Conservation (phyloP, 2,329 filamentous ascomycete genomes). For the Ophiostoma sp. region DNA sequence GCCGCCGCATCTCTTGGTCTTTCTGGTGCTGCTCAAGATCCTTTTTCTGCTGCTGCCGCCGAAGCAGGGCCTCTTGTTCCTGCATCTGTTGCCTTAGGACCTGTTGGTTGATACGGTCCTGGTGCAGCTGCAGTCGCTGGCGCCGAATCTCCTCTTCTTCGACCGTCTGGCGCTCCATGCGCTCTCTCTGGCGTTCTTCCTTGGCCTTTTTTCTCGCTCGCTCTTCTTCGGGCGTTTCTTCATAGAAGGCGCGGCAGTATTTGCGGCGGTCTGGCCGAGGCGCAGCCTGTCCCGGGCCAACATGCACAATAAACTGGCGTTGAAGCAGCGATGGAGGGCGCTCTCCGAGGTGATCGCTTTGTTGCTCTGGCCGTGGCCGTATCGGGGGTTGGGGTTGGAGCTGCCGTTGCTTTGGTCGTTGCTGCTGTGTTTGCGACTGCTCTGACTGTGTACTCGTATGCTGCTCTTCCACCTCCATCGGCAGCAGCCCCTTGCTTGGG, state of each 20-base stretch:
- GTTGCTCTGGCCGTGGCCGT: neutral
- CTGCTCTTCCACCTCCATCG: neutral
- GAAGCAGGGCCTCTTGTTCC: neutral
- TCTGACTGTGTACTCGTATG: neutral
- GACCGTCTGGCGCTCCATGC: neutral
- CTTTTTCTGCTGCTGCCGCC: neutral
- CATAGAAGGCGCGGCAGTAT: neutral
- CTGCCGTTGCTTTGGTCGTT: neutral
- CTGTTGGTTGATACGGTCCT: constrained; percentile 6
- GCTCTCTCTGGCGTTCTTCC: neutral
- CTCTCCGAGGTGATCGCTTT: too few relatives aligned
- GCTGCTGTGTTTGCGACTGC: neutral
- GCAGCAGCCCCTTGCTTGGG: neutral
- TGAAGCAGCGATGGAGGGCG: too few relatives aligned
- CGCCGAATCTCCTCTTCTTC: neutral
- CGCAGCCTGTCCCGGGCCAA: neutral
- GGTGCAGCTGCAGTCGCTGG: constrained; percentile 5
- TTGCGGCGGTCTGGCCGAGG: neutral
- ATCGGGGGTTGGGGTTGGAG: neutral
- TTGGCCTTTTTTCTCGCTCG: neutral
- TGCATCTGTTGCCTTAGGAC: neutral
- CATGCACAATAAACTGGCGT: neutral
- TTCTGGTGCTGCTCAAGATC: too few relatives aligned
- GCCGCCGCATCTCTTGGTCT: neutral
- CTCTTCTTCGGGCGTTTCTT: neutral